Evolutionary conservation across 139 green algal genomes (phyloP), one percentile per base, ranked within the genome.

Genomic region (Chlorella sp.): DNA sequence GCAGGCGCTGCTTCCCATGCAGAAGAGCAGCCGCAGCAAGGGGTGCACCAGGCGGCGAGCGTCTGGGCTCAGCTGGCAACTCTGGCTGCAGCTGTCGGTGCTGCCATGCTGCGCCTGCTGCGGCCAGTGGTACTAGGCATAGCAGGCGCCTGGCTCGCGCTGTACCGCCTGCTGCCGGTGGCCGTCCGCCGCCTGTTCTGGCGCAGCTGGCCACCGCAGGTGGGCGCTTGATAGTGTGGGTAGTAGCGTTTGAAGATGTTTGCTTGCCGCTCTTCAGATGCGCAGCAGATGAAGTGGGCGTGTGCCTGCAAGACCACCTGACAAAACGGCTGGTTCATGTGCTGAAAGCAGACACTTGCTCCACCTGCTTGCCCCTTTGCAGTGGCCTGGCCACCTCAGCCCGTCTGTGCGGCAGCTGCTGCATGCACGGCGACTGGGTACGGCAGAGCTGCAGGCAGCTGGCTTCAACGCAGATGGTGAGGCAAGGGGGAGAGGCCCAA

Each of bases 391-490:
- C 11, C 51, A 60, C 51, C 51, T 60, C 51, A 60, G 51, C 51
- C 51, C 51, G 3, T 4, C 11, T 60, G 51, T 60, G 51, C 18
- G 51, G 51, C 51, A 60, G 51, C 51, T 60, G 51, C 51, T 60
- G 51, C 51, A 23, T 23, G 51, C 51, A 21, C 51, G 51, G 51
- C 51, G 51, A 2, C 9, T 60, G 51, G 51, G 51, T 21, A 15
- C 51, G 21, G 32, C 9, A 2, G 13, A 57, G 38, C 70, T 80
- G 21, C 69, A 26, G 28, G 83, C 83, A 1, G 65, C 64, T 1
- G 84, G 84, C 47, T 88, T 88, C 41, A 32, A 88, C 57, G 28
- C 25, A 30, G 30, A 63, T 25, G 69, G 81, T 75, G 79, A 6
- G 79, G 41, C 34, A 4, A 7, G 28, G 36, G 34, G 26, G 51